These are phyloP conservation scores for Picea sitchensis DNA, from an alignment of 75 land plant genomes.

Conservation along the genomic window DNA sequence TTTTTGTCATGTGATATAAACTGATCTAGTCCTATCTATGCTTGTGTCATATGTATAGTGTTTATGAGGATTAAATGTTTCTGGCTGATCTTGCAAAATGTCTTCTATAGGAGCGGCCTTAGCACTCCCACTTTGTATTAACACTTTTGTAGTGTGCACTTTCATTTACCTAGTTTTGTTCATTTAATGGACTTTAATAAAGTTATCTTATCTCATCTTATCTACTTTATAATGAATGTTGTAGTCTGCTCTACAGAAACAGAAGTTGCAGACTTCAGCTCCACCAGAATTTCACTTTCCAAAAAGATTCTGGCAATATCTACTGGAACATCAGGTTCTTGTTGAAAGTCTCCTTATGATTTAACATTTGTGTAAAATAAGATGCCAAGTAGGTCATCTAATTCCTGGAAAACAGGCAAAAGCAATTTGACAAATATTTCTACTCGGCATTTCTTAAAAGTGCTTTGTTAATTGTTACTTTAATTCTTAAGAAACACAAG, in stretches of 20 bases:
- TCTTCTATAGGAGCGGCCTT: too few relatives aligned
- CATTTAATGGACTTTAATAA: too few relatives aligned
- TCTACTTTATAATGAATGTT: too few relatives aligned
- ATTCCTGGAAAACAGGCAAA: not conserved
- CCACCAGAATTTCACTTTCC: slow-evolving; percentile 59
- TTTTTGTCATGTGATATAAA: too few relatives aligned
- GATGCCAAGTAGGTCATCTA: not conserved
- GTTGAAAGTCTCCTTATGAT: not conserved
- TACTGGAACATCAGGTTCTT: slow-evolving; percentile 68
- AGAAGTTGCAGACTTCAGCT: slow-evolving; percentile 52
- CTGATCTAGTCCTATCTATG: too few relatives aligned
- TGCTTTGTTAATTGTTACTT: not conserved
- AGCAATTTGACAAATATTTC: not conserved
- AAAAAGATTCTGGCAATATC: slow-evolving; percentile 90
- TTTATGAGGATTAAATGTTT: too few relatives aligned
- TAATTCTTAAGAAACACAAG: not conserved
- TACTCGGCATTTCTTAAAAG: not conserved
- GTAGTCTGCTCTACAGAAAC: slow-evolving; percentile 49
- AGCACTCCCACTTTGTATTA: too few relatives aligned
- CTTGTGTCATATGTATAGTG: too few relatives aligned
- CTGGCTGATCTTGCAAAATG: too few relatives aligned
- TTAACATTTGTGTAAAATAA: not conserved
- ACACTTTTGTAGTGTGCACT: too few relatives aligned
- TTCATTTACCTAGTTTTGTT: too few relatives aligned
- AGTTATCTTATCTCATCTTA: too few relatives aligned